These are phyloP conservation scores for Deuterostichococcus epilithicus DNA, from an alignment of 139 green algal genomes.

Conservation along the genomic window DNA sequence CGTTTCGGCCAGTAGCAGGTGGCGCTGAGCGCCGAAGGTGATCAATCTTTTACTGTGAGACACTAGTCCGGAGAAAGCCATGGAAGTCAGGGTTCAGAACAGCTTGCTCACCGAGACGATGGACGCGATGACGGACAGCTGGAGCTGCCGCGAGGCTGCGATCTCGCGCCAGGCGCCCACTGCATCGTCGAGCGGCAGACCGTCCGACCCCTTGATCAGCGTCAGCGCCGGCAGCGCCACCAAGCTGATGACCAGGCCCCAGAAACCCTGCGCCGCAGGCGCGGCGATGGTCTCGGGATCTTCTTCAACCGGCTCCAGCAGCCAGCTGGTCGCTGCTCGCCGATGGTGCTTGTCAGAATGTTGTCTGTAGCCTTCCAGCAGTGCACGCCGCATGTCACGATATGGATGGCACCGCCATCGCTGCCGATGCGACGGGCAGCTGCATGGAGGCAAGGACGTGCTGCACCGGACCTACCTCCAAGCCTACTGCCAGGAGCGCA, in stretches of 20 bases:
- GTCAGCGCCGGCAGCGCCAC: conserved; percentile 58
- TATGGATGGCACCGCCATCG: too few relatives aligned
- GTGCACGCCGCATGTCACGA: too few relatives aligned
- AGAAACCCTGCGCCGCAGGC: conserved; percentile 69
- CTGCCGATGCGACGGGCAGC: too few relatives aligned
- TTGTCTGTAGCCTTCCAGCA: too few relatives aligned
- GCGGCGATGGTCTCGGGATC: conserved; percentile 35
- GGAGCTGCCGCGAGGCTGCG: conserved; percentile 6
- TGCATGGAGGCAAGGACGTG: too few relatives aligned
- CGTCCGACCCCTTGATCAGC: conserved; percentile 36
- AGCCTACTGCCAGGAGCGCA: conserved; percentile 66
- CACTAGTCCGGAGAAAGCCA: too few relatives aligned
- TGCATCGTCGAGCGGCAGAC: conserved; percentile 55
- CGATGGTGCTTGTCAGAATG: too few relatives aligned
- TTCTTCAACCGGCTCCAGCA: too few relatives aligned
- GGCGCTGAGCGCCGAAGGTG: neutral
- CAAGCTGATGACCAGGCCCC: conserved; percentile 60
- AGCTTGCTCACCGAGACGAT: neutral
- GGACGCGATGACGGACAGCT: conserved; percentile 4
- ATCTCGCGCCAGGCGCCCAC: conserved; percentile 20
- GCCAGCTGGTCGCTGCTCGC: neutral
- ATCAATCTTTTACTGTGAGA: neutral
- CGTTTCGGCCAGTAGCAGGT: too few relatives aligned
- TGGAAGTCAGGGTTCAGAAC: neutral
- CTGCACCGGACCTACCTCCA: too few relatives aligned